Evolutionary conservation across 257 asterid species (phyloP).

Genomic region (Przewalskia tangutica): DNA sequence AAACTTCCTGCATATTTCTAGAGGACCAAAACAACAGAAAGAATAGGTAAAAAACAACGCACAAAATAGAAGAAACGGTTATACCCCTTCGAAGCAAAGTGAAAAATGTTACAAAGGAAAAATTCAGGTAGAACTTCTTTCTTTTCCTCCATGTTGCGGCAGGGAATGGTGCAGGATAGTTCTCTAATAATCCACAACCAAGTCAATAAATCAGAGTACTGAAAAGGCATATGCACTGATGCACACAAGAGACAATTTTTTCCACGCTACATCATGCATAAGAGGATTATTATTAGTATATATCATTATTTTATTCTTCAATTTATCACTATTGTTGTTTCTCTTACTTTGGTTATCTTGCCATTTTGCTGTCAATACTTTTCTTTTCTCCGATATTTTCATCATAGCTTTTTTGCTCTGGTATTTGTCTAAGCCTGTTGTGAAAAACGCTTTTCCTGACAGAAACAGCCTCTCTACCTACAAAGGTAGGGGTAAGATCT

Average conservation of each 20-base stretch:
- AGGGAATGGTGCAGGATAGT: not conserved
- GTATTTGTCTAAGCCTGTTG: too few species aligned
- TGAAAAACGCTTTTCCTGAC: too few species aligned
- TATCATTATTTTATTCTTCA: too few species aligned
- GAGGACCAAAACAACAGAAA: slow-evolving; percentile 9
- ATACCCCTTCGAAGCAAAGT: not conserved
- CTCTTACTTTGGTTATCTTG: too few species aligned
- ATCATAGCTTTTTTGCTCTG: too few species aligned
- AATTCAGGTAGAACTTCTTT: not conserved
- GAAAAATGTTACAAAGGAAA: not conserved
- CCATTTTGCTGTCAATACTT: too few species aligned
- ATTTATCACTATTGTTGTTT: too few species aligned
- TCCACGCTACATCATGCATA: not conserved
- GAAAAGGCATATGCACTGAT: not conserved
- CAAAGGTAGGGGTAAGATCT: too few species aligned
- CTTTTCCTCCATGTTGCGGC: not conserved
- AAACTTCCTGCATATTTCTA: slow-evolving; percentile 60
- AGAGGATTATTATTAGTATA: not conserved
- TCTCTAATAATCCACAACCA: not conserved
- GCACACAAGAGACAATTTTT: not conserved
- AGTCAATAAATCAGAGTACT: not conserved
- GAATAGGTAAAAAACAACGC: not conserved
- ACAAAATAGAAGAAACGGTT: not conserved
- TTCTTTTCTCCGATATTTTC: too few species aligned
- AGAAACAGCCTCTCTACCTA: too few species aligned